Base-by-base conservation (phyloP, 2,329 filamentous ascomycete species). In the Diaporthe capsici region DNA sequence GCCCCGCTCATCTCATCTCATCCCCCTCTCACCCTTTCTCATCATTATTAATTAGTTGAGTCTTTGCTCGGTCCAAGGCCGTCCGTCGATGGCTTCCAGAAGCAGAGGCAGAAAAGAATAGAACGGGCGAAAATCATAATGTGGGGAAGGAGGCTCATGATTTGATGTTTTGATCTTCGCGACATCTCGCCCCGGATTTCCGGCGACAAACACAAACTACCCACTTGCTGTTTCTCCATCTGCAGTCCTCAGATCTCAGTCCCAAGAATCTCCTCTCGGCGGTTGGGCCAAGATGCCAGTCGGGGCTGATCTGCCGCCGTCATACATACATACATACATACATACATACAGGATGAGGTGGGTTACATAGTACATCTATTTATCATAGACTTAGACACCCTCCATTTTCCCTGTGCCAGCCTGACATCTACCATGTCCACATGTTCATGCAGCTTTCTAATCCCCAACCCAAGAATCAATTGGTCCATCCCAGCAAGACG, bases 401-500 rank as follows among this genome's bases (percentile, higher is more conserved):
- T 39, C 44, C 12, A 12, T 51, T 25, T 34, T 17, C n/a, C 28
- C 61, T 25, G 7, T 51, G 44, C 34, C 22, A 49, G 17, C 13
- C 53, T n/a, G 49, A 72, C 44, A 72, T n/a, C 17, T 63, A 55
- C 39, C 22, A 22, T 47, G 61, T 65, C 58, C 47, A 72, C 71
- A 60, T 42, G 44, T 53, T 65, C 58, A 65, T 60, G 47, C 42
- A 67, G 10, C 37, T 47, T 25, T 7, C 37, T 65, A 20, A 6
- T 55, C 34, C 8, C 42, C 25, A 39, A 13, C 49, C 25, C 15
- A 25, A 34, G 22, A 34, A 17, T 12, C 37, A 42, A 72, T 60
- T 47, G 58, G 49, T 53, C 22, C 34, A 12, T 28, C 42, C 25
- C 22, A 28, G 34, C 17, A 22, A 22, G 34, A 49, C 22, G 22